Evolutionary conservation across 2,329 filamentous ascomycete species (phyloP), one percentile per base, ranked within the genome.

Genomic region (Corynespora cassiicola): DNA sequence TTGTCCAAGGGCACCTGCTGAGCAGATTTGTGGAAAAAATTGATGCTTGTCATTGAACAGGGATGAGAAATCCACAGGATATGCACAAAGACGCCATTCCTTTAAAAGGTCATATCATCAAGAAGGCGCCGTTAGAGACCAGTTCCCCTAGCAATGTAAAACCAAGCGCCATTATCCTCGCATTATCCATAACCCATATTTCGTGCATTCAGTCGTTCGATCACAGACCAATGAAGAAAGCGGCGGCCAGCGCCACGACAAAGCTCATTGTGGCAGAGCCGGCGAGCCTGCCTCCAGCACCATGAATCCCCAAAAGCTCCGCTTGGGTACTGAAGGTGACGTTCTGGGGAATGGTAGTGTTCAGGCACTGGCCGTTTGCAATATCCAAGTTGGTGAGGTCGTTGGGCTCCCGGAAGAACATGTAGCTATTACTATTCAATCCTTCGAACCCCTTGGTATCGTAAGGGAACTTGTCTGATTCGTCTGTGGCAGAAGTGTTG

Each of bases 341-440:
- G 45, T 90, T 88, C 65, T 90, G 86, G 23, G 71, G 65, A 5
- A 90, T 77, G 0, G 75, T 77, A 19, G 67, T 54, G 53, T 90
- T 90, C 54, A 81, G 76, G 62, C 87, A 90, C 41, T 85, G 75
- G 1, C 86, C 87, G 28, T 79, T 80, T 3, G 72, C 75, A 42
- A 91, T 82, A 54, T 91, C 85, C 44, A 89, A 66, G 3, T 76
- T 75, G 6, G 56, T 75, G 23, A 91, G 66, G 52, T 91, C 87
- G 62, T 90, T 82, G 0, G 87, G 79, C 12, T 85, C 77, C 11
- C 77, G 71, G 75, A 92, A 91, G 71, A 92, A 91, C 87, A 91
- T 90, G 70, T 89, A 91, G 49, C 73, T 79, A 20, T 74, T 74
- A 62, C 85, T 80, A 33, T 85, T 78, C 27, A 91, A 61, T 3